phyloP scores from a whole-genome alignment of 495 filamentous ascomycete species.

The Margaritispora aquatica region DNA sequence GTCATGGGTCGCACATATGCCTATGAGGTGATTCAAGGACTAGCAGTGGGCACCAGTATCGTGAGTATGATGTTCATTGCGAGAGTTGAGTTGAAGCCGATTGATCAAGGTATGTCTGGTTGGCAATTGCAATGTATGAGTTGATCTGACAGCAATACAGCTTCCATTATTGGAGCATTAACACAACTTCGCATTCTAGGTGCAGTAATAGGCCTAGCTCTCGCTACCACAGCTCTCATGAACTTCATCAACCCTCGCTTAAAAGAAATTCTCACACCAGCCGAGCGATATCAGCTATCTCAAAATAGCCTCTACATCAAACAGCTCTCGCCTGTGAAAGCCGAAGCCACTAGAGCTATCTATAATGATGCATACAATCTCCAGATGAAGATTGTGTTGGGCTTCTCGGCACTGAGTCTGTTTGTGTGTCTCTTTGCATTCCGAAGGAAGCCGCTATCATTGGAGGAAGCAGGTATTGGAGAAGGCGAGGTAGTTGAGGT shows the following conservation, averaged over 20 bases:
- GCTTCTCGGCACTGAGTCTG: neutral
- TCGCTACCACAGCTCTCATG: neutral
- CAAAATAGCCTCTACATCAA: neutral
- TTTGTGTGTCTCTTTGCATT: neutral
- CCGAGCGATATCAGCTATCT: neutral
- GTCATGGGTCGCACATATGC: conserved; percentile 40
- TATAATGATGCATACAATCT: conserved; percentile 11
- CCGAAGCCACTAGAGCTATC: neutral
- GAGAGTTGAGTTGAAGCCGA: neutral
- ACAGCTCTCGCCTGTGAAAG: neutral
- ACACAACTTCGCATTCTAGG: conserved; percentile 32
- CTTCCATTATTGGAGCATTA: conserved; percentile 41
- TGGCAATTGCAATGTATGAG: neutral
- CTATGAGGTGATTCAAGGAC: conserved; percentile 24
- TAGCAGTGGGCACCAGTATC: conserved; percentile 20
- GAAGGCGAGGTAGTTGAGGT: neutral
- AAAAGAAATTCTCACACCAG: neutral
- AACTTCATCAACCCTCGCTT: neutral
- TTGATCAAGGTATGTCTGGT: conserved; percentile 13
- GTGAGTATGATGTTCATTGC: neutral
- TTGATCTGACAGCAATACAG: conserved; percentile 16
- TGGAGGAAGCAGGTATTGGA: neutral
- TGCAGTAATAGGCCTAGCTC: conserved; percentile 28
- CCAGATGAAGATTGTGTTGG: conserved; percentile 9
- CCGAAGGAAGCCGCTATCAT: neutral